Evolutionary conservation across 345 rosid species (phyloP).

Genomic region (Linum lewisii): DNA sequence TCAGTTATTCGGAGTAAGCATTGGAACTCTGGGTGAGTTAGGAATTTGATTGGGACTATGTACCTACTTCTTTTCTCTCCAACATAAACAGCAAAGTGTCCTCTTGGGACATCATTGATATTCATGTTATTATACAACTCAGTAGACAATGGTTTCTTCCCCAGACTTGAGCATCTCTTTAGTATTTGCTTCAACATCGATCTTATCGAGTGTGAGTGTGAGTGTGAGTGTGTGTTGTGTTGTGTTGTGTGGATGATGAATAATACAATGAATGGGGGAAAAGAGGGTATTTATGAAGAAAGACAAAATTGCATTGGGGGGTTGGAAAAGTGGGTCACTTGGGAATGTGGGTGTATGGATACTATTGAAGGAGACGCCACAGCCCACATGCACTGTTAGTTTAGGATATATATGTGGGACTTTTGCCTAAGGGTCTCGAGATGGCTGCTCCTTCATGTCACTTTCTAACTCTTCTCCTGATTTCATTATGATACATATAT

Average conservation of each 20-base stretch:
- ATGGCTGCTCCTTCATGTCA: no score
- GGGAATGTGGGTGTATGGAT: not conserved
- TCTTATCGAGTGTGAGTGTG: no score
- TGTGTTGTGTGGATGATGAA: not conserved
- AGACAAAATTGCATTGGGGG: not conserved
- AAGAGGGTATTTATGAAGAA: not conserved
- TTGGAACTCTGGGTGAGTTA: not conserved
- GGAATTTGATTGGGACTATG: constrained; percentile 5
- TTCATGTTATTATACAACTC: not conserved
- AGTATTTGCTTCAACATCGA: not conserved
- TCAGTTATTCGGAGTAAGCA: not conserved
- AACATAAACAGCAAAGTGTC: not conserved
- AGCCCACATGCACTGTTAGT: no score
- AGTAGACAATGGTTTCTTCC: no score
- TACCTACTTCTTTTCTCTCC: constrained; percentile 2
- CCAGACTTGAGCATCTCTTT: constrained; percentile 1
- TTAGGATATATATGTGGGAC: no score
- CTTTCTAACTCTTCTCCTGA: no score
- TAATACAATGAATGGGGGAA: not conserved
- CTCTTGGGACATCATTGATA: not conserved
- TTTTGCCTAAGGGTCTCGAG: no score
- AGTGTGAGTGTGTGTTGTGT: no score
- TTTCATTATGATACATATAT: no score
- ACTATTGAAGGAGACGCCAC: not conserved
- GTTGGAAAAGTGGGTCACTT: not conserved